phyloP scores from a whole-genome alignment of 371 early-diverging fungal species.

The Circinella minor region DNA sequence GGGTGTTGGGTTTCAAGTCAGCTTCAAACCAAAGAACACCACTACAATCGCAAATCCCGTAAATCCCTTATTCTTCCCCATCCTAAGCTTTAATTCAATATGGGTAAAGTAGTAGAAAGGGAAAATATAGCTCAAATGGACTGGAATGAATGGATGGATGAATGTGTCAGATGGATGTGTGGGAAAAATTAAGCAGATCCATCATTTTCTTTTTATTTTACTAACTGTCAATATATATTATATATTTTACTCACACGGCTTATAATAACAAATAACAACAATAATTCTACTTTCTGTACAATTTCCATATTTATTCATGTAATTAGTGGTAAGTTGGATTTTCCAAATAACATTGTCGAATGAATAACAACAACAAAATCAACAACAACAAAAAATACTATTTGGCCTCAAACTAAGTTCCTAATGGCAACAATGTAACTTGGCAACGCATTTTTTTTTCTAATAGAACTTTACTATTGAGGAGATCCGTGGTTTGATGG shows the following conservation, averaged over 20 bases:
- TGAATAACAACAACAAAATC: no score
- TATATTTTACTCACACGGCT: not conserved
- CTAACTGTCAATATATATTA: not conserved
- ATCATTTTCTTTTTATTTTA: not conserved
- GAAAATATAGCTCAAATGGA: no score
- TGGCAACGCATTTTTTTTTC: not conserved
- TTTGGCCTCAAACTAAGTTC: not conserved
- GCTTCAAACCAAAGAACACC: no score
- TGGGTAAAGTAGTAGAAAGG: not conserved
- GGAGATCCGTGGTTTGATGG: slow-evolving; percentile 26
- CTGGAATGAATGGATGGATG: slow-evolving; percentile 1
- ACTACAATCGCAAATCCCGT: no score
- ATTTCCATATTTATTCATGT: not conserved
- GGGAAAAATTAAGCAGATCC: not conserved
- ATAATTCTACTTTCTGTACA: not conserved
- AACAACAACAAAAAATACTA: no score
- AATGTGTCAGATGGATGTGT: slow-evolving; percentile 5
- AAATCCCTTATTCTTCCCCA: not conserved
- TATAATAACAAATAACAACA: slow-evolving; percentile 4
- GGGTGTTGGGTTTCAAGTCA: no score
- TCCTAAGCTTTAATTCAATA: slow-evolving; percentile 1
- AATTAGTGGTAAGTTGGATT: slow-evolving; percentile 7
- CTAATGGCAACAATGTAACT: not conserved
- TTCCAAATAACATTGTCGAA: not conserved
- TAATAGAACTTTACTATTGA: slow-evolving; percentile 24